Conservation (phyloP, 2,329 filamentous ascomycete species). For the Paracamarosporium sp. region DNA sequence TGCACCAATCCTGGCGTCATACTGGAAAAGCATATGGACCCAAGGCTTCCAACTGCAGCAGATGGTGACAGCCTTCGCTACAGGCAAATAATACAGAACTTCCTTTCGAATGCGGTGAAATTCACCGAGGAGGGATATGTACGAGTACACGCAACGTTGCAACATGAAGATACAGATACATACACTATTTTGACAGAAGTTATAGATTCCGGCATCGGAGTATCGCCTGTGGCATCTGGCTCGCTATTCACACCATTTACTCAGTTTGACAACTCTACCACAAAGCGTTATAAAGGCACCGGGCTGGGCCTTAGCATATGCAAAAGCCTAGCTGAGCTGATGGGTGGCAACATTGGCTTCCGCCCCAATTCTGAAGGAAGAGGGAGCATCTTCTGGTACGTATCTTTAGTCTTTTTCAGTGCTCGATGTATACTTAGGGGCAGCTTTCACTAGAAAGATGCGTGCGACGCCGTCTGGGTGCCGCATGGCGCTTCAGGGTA, state of each 20-base stretch:
- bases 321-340: conserved; percentile 62
- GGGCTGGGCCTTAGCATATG: conserved; percentile 65
- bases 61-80: conserved; percentile 66
- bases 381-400: conserved; percentile 50
- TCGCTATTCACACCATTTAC: conserved; percentile 64
- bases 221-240: conserved; percentile 52
- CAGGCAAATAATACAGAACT: conserved; percentile 68
- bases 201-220: conserved; percentile 62
- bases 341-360: conserved; percentile 62
- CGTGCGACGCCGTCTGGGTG: not conserved
- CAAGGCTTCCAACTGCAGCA: conserved; percentile 57
- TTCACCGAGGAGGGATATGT: conserved; percentile 66
- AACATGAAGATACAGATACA: conserved; percentile 50
- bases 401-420: conserved; percentile 51
- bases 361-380: conserved; percentile 53
- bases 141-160: conserved; percentile 51
- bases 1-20: conserved; percentile 56
- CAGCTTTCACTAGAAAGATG: not conserved
- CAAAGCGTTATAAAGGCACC: conserved; percentile 62
- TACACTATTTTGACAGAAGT: conserved; percentile 60
- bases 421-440: conserved; percentile 24
- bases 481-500: no score
- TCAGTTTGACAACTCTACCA: conserved; percentile 62
- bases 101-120: conserved; percentile 67
- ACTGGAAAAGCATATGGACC: conserved; percentile 53